Conservation (phyloP, 2,329 filamentous ascomycete genomes). For the Pseudonectria buxi region DNA sequence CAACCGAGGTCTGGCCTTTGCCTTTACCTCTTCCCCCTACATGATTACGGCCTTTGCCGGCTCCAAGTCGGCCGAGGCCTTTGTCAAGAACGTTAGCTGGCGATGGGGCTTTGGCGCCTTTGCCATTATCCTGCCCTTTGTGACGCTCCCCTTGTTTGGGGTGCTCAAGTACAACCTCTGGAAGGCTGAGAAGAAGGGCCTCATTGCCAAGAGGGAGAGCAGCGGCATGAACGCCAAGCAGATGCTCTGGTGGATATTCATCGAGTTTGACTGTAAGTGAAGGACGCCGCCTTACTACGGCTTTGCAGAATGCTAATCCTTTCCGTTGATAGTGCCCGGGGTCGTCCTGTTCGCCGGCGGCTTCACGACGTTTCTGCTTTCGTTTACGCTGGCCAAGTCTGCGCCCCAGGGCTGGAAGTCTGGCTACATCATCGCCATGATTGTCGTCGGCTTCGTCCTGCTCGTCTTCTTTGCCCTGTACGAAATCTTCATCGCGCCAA, state of each 20-base stretch:
- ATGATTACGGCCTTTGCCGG: slow-evolving; percentile 41
- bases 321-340: slow-evolving; percentile 34
- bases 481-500: slow-evolving; percentile 51
- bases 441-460: slow-evolving; percentile 51
- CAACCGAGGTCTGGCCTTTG: slow-evolving; percentile 33
- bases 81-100: slow-evolving; percentile 27
- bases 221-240: slow-evolving; percentile 40
- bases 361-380: slow-evolving; percentile 55
- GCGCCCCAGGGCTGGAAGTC: slow-evolving; percentile 45
- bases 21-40: slow-evolving; percentile 35
- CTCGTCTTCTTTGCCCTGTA: slow-evolving; percentile 50
- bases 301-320: slow-evolving; percentile 1
- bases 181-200: slow-evolving; percentile 48
- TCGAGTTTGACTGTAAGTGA: slow-evolving; percentile 49
- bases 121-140: slow-evolving; percentile 51
- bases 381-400: slow-evolving; percentile 49
- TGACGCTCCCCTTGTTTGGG: slow-evolving; percentile 45
- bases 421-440: slow-evolving; percentile 52
- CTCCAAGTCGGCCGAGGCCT: slow-evolving; percentile 25
- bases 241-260: slow-evolving; percentile 41
- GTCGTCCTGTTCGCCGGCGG: slow-evolving; percentile 51
- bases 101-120: slow-evolving; percentile 49
- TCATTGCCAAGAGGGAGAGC: slow-evolving; percentile 26
- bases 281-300: too few relatives aligned
- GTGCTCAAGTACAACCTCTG: slow-evolving; percentile 48